Evolutionary conservation across 768 basidiomycete species (phyloP).

Genomic region (Coprinopsis marcescibilis): DNA sequence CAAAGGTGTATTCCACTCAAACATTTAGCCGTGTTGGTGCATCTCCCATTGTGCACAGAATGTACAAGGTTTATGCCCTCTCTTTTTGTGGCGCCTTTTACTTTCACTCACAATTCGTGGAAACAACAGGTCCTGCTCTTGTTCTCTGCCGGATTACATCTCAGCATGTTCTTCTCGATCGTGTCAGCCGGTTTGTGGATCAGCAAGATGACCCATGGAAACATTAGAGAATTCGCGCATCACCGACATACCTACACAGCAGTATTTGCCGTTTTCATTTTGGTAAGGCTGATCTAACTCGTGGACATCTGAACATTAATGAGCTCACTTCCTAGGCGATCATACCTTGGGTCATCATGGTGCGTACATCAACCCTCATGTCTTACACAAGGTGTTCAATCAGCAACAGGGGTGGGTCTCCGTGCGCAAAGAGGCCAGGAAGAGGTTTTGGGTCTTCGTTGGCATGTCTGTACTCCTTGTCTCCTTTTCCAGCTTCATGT

Average conservation of each 20-base stretch:
- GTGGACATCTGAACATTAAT: not conserved
- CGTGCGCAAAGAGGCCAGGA: constrained; percentile 38
- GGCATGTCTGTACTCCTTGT: constrained; percentile 33
- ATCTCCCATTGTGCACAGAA: constrained; percentile 33
- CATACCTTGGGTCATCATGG: constrained; percentile 43
- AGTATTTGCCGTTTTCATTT: constrained; percentile 31
- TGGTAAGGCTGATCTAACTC: constrained; percentile 27
- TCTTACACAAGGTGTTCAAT: not conserved
- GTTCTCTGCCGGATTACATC: constrained; percentile 43
- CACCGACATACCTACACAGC: constrained; percentile 34
- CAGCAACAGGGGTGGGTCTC: constrained; percentile 41
- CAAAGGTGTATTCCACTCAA: constrained; percentile 41
- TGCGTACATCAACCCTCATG: constrained; percentile 11
- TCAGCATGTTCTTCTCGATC: constrained; percentile 44
- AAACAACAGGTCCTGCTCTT: constrained; percentile 34
- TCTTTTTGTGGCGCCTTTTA: not conserved
- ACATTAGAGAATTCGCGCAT: constrained; percentile 27
- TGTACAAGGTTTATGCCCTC: constrained; percentile 37
- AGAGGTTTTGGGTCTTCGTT: constrained; percentile 34
- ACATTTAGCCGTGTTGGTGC: constrained; percentile 48
- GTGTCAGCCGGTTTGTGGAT: constrained; percentile 45
- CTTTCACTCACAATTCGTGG: not conserved
- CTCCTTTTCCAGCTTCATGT: constrained; percentile 35
- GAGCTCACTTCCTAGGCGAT: constrained; percentile 25
- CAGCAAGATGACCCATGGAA: constrained; percentile 35